A percentile compares a stretch with the other conserved stretches of the same genome.
phyloP scores from a whole-genome alignment of 805 yeast species.

The Ogataea nakhonphanomensis region DNA sequence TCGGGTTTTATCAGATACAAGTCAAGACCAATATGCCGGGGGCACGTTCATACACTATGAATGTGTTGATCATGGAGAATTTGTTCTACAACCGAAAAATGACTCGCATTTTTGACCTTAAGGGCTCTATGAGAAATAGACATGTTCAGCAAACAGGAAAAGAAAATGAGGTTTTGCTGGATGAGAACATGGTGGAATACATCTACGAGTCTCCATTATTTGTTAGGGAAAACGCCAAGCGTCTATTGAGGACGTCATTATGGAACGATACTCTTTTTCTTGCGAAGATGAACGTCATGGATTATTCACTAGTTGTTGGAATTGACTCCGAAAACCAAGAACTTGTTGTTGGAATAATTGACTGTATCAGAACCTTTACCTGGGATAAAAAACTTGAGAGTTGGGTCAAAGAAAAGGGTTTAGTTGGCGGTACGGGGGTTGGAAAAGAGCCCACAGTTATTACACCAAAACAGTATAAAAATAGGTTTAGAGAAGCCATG shows the following conservation, averaged over 20 bases:
- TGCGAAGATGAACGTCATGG: constrained; percentile 98
- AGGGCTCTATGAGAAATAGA: constrained; percentile 96
- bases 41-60: constrained; percentile 70
- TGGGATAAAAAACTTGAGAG: constrained; percentile 98
- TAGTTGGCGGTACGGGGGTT: constrained; percentile 75
- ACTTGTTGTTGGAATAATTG: constrained; percentile 89
- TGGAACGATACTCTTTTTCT: constrained; percentile 94
- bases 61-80: constrained; percentile 93
- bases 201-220: constrained; percentile 94
- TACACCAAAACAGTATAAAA: constrained; percentile 93
- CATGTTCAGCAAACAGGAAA: constrained; percentile 96
- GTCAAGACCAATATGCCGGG: constrained; percentile 76
- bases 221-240: constrained; percentile 88
- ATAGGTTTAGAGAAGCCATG: constrained; percentile 96
- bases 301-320: constrained; percentile 91
- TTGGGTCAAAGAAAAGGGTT: constrained; percentile 95
- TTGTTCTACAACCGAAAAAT: constrained; percentile 80
- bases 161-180: constrained; percentile 89
- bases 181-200: constrained; percentile 97
- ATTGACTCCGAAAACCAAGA: constrained; percentile 68
- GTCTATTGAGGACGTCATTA: constrained; percentile 76
- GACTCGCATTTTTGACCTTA: constrained; percentile 85
- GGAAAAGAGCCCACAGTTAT: constrained; percentile 95
- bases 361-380: constrained; percentile 91
- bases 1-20: constrained; percentile 93